A percentile compares a stretch with the other conserved stretches of the same genome.
These are phyloP conservation scores for Nitzschia sp. DNA, from an alignment of 108 stramenopile genomes.

Conservation along the genomic window DNA sequence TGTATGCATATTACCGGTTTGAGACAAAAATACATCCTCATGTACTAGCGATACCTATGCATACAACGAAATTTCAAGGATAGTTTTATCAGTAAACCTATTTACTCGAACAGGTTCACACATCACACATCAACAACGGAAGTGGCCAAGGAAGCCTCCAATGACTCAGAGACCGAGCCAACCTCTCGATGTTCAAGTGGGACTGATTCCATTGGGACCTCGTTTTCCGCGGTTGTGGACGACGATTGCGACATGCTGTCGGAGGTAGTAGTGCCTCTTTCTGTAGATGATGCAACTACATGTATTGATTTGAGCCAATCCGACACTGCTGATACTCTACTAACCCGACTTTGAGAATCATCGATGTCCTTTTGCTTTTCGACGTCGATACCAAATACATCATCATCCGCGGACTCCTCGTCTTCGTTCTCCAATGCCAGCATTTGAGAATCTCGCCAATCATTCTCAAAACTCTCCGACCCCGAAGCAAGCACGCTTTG, in stretches of 20 bases:
- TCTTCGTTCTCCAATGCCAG: conserved; percentile 28
- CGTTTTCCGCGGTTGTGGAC: conserved; percentile 4
- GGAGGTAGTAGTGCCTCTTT: conserved; percentile 1
- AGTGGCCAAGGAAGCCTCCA: conserved; percentile 30
- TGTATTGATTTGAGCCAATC: conserved; percentile 52
- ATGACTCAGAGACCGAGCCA: conserved; percentile 16
- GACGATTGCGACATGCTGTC: conserved; percentile 16
- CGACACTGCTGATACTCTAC: conserved; percentile 29
- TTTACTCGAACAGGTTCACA: neutral
- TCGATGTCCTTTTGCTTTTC: conserved; percentile 1
- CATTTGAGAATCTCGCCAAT: conserved; percentile 22
- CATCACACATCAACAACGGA: conserved; percentile 23
- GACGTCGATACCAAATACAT: conserved; percentile 38
- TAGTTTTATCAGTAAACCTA: too few species aligned
- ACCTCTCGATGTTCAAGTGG: conserved; percentile 1
- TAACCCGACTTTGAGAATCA: conserved; percentile 19
- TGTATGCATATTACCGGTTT: too few species aligned
- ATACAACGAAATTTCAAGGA: too few species aligned
- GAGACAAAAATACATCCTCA: too few species aligned
- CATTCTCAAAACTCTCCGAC: conserved; percentile 15
- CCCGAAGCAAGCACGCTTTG: neutral
- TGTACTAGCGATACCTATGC: too few species aligned
- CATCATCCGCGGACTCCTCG: conserved; percentile 9
- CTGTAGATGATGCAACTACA: conserved; percentile 25
- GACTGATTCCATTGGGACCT: conserved; percentile 1